Evolutionary conservation across 352 stramenopile species (phyloP).

Genomic region (Phytophthora pinifolia): DNA sequence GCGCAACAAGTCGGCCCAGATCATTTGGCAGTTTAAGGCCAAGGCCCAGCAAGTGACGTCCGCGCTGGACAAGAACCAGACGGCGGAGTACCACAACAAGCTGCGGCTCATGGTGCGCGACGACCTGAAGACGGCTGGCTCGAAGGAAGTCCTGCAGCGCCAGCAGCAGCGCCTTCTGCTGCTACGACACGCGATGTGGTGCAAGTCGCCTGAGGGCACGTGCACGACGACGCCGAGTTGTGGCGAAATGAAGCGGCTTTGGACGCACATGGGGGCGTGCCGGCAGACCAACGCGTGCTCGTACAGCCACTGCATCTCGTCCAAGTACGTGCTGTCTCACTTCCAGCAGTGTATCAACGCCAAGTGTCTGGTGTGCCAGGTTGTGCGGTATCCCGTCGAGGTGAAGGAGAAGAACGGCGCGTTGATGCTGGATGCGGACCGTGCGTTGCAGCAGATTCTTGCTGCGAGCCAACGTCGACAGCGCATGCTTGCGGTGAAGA

Average conservation of each 20-base stretch:
- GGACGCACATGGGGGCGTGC: slow-evolving; percentile 98
- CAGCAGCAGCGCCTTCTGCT: slow-evolving; percentile 98
- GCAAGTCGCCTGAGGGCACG: slow-evolving; percentile 91
- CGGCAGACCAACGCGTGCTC: slow-evolving; percentile 96
- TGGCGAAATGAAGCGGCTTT: slow-evolving; percentile 97
- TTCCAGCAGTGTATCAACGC: slow-evolving; percentile 98
- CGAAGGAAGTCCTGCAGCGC: slow-evolving; percentile 95
- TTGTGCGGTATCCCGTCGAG: slow-evolving; percentile 97
- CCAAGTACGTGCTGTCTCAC: slow-evolving; percentile 98
- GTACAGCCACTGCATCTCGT: slow-evolving; percentile 98
- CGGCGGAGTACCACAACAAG: slow-evolving; percentile 84
- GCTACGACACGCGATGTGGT: slow-evolving; percentile 98
- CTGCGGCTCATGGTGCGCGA: slow-evolving; percentile 78
- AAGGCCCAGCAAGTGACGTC: slow-evolving; percentile 81
- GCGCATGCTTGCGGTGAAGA: slow-evolving; percentile 45
- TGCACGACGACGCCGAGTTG: slow-evolving; percentile 96
- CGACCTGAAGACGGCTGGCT: slow-evolving; percentile 68
- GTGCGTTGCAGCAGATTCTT: slow-evolving; percentile 80
- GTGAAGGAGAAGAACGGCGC: slow-evolving; percentile 89
- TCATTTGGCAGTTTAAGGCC: slow-evolving; percentile 81
- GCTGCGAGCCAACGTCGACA: slow-evolving; percentile 63
- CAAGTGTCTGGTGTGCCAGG: slow-evolving; percentile 97
- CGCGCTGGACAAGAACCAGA: slow-evolving; percentile 77
- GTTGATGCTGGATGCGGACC: slow-evolving; percentile 82
- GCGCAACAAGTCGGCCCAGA: slow-evolving; percentile 74